These are phyloP conservation scores for Xylaria palmicola DNA, from an alignment of 495 filamentous ascomycete species.

Conservation along the genomic window DNA sequence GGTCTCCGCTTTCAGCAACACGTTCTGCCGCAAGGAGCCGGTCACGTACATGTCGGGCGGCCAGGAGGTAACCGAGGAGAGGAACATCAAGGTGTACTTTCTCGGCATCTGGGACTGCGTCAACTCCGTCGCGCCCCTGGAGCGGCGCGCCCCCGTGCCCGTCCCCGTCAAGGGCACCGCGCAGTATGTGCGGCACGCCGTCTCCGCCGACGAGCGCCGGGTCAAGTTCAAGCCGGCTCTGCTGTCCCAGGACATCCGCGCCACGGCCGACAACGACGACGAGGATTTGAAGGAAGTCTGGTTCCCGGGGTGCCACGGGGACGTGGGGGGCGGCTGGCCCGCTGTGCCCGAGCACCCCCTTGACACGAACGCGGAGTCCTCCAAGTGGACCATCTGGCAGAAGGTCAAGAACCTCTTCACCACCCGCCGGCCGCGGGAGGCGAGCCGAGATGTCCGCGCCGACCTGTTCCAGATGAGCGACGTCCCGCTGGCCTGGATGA, in stretches of 20 bases:
- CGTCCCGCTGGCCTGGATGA: slow-evolving; percentile 43
- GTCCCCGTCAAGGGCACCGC: slow-evolving; percentile 31
- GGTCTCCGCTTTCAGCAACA: slow-evolving; percentile 41
- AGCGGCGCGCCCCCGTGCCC: slow-evolving; percentile 45
- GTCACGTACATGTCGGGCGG: slow-evolving; percentile 9
- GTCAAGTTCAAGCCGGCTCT: slow-evolving; percentile 42
- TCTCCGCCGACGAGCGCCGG: slow-evolving; percentile 46
- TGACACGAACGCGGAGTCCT: slow-evolving; percentile 1
- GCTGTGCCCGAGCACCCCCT: slow-evolving; percentile 6
- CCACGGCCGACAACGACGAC: slow-evolving; percentile 10
- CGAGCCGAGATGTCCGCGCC: slow-evolving; percentile 15
- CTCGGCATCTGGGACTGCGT: slow-evolving; percentile 50
- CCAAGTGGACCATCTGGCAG: slow-evolving; percentile 23
- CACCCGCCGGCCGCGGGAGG: slow-evolving; percentile 20
- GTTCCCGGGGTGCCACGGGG: slow-evolving; percentile 39
- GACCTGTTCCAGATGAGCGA: slow-evolving; percentile 37
- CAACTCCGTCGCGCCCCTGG: slow-evolving; percentile 38
- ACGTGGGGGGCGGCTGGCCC: slow-evolving; percentile 43
- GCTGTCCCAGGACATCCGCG: slow-evolving; percentile 27
- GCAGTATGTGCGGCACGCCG: slow-evolving; percentile 42
- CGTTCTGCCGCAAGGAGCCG: slow-evolving; percentile 39
- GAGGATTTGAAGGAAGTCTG: slow-evolving; percentile 36
- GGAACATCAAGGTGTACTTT: slow-evolving; percentile 28
- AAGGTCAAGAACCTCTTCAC: slow-evolving; percentile 26
- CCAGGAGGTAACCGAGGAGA: slow-evolving; percentile 18